Evolutionary conservation across 2,329 filamentous ascomycete genomes (phyloP), one percentile per base, ranked within the genome.

Genomic region (Madurella fahalii): DNA sequence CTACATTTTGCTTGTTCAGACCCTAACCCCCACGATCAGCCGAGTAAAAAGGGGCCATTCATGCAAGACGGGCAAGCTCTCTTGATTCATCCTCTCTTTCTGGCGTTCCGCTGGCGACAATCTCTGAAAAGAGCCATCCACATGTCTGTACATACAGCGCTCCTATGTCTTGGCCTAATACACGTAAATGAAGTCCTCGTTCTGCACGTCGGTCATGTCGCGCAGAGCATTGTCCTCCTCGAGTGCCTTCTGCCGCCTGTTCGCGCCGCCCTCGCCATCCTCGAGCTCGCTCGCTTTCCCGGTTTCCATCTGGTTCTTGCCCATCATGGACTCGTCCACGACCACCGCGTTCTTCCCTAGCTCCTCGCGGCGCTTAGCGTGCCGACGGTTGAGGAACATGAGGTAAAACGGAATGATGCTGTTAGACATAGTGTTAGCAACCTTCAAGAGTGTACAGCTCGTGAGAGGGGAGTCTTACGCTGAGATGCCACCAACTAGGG

Each of bases 111-210:
- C 7, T 25, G 25, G 25, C 7, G 25, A 25, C 25, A 25, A 25
- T 25, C 25, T 25, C 25, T 25, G 25, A 25, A 25, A 25, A 7
- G 25, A 25, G 25, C 7, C 7, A 25, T 25, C 7, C 25, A 25
- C 25, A 25, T n/a, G 25, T 7, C 25, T 7, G 4, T 3, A 25
- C 7, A 25, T 25, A 7, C 25, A 25, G 7, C 11, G 34, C 13
- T 4, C 13, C 34, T 15, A 11, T 5, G 34, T 37, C 34, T 37
- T 15, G 9, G 34, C 11, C 40, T 53, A 73, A 56, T 72, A 72
- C 9, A 84, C 74, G 64, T 81, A 84, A 41, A 84, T 77, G 59
- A 84, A 85, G 54, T 84, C 80, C 65, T 84, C 80, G 60, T 84
- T 84, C 65, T 77, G 71, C 60, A 79, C 65, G 64, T 84, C 81